Base-by-base conservation (phyloP, 163 green algal species). In the Scenedesmus sp. region DNA sequence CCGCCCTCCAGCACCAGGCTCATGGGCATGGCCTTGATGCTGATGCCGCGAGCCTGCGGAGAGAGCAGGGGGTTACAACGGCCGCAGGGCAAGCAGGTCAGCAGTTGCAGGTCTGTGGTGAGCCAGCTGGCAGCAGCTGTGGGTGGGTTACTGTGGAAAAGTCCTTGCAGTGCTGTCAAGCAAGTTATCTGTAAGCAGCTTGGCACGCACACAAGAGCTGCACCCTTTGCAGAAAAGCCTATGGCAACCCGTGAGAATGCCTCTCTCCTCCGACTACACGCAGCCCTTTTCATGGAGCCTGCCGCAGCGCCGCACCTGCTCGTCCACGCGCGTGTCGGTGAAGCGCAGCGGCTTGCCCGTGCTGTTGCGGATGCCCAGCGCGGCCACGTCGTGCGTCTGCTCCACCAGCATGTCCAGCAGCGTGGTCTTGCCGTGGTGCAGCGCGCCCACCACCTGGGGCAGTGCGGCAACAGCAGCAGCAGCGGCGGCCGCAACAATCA, bases 341-440 rank as follows among this genome's bases (percentile, higher is more conserved):
- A 98, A 99, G 15, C 96, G 93, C 93, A 99, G 94, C n/a, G 94
- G 94, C 92, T 94, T 94, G 97, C 95, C n/a, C 82, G 76, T 76
- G 92, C 76, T 59, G 92, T 82, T 34, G 83, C 55, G 56, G 64
- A 87, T 62, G 76, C 92, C 74, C 94, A 88, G 74, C n/a, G 88
- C 90, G 56, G 90, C 82, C 18, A 97, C 26, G 55, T 96, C 93
- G 83, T 96, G 94, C 3, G 94, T 96, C 93, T 98, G 95, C 94
- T 99, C 96, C 79, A 99, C 96, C 23, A 99, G 90, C 97, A 99
- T 99, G 96, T 99, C 98, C 95, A 99, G 96, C 46, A 99, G 52
- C 81, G 95, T 93, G 10, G 98, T 99, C 94, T 99, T 99, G 70
- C 98, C 98, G 91, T 99, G 97, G 94, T 99, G 98, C 82, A 99